Conservation (phyloP, 805 yeast genomes). For the Ogataea thermomethanolica region DNA sequence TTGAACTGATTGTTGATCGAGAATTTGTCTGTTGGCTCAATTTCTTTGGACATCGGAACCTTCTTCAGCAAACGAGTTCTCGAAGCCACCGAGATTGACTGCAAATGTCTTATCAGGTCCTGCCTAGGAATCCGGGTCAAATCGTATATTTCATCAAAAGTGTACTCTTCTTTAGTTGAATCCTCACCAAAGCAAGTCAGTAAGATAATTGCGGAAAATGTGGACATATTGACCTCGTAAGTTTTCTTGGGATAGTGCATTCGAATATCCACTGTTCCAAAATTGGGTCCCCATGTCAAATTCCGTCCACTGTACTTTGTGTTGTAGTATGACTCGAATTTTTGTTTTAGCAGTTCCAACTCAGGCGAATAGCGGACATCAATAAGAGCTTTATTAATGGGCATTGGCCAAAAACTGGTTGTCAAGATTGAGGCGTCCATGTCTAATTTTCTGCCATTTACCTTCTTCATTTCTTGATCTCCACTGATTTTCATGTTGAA, state of each 20-base stretch:
- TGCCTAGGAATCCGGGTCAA: conserved; percentile 67
- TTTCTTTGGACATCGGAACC: conserved; percentile 69
- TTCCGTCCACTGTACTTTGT: conserved; percentile 54
- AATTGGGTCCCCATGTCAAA: conserved; percentile 74
- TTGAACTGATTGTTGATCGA: conserved; percentile 65
- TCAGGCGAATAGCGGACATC: conserved; percentile 41
- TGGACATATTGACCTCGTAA: conserved; percentile 77
- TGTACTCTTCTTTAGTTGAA: conserved; percentile 40
- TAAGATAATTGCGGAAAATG: conserved; percentile 76
- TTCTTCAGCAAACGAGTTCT: conserved; percentile 72
- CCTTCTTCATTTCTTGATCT: conserved; percentile 15
- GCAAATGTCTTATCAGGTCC: conserved; percentile 74
- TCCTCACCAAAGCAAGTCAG: conserved; percentile 61
- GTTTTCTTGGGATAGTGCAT: conserved; percentile 64
- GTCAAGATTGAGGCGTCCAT: conserved; percentile 56
- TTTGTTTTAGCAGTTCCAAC: conserved; percentile 39
- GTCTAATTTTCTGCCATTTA: conserved; percentile 34
- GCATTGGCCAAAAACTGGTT: conserved; percentile 66
- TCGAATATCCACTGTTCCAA: conserved; percentile 79
- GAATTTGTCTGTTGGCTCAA: conserved; percentile 61
- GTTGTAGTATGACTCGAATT: conserved; percentile 51
- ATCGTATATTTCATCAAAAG: conserved; percentile 58
- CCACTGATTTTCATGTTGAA: conserved; percentile 30
- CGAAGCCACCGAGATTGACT: conserved; percentile 82
- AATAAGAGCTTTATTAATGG: conserved; percentile 34